These are phyloP conservation scores for Colletotrichum sp. DNA, from an alignment of 2,329 filamentous ascomycete species.

Conservation along the genomic window DNA sequence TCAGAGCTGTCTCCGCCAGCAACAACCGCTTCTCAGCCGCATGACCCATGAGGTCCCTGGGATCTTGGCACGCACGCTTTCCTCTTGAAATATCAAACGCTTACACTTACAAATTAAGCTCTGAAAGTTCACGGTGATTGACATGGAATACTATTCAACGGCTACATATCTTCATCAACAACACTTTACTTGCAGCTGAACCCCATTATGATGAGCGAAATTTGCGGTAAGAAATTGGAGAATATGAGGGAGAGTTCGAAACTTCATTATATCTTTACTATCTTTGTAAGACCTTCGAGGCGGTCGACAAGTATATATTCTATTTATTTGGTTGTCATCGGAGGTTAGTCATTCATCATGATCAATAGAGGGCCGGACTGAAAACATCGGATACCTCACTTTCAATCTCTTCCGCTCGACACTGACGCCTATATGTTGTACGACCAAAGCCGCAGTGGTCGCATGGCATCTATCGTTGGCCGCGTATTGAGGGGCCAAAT, in stretches of 20 bases:
- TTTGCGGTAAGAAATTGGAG: background rate
- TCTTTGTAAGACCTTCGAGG: background rate
- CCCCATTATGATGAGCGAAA: fast-evolving
- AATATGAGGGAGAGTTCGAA: background rate
- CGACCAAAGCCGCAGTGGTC: background rate
- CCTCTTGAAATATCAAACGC: fast-evolving
- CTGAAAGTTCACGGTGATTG: background rate
- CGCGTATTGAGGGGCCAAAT: background rate
- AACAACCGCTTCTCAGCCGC: background rate
- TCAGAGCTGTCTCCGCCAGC: background rate
- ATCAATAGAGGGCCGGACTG: background rate
- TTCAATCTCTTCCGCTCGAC: background rate
- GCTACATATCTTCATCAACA: background rate
- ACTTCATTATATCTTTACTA: background rate
- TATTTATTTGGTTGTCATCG: background rate
- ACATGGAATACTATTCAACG: background rate
- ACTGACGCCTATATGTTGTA: background rate
- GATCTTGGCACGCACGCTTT: background rate
- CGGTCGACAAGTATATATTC: background rate
- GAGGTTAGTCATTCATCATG: background rate
- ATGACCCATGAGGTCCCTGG: fast-evolving
- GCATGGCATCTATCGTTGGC: background rate
- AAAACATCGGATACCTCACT: background rate
- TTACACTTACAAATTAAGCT: fast-evolving
- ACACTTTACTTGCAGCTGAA: background rate